phyloP scores from a whole-genome alignment of 306 rosid species.

The Oxytropis ochrocephala region DNA sequence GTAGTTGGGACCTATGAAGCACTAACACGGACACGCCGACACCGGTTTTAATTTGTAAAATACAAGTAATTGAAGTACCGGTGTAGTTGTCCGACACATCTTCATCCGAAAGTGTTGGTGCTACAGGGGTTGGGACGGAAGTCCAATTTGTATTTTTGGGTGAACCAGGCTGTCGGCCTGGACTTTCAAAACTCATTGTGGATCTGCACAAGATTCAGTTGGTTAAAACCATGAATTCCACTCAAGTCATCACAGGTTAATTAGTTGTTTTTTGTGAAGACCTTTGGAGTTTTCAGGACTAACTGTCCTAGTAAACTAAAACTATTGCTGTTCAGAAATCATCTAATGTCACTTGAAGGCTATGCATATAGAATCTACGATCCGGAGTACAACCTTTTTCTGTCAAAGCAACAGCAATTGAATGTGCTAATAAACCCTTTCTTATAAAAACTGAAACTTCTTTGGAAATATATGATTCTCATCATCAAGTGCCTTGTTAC shows the following conservation, averaged over 20 bases:
- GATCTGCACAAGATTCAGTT: neutral
- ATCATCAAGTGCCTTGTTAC: neutral
- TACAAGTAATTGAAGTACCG: too few species aligned
- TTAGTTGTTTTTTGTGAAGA: too few species aligned
- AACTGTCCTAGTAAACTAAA: too few species aligned
- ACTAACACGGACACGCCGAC: too few species aligned
- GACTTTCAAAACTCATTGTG: neutral
- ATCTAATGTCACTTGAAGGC: too few species aligned
- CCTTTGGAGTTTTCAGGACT: too few species aligned
- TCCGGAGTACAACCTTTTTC: neutral
- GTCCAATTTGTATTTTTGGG: neutral
- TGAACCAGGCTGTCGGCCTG: neutral
- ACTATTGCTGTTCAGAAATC: too few species aligned
- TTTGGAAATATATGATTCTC: neutral
- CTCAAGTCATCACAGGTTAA: neutral
- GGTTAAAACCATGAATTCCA: neutral
- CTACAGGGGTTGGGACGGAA: neutral
- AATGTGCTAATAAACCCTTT: neutral
- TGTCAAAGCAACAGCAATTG: neutral
- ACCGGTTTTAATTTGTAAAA: too few species aligned
- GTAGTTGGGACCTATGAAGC: too few species aligned
- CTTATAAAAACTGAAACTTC: neutral
- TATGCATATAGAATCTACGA: neutral
- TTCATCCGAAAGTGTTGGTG: too few species aligned
- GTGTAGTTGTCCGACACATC: too few species aligned